phyloP scores from a whole-genome alignment of 73 alveolate species.

The Stentor roeselii region DNA sequence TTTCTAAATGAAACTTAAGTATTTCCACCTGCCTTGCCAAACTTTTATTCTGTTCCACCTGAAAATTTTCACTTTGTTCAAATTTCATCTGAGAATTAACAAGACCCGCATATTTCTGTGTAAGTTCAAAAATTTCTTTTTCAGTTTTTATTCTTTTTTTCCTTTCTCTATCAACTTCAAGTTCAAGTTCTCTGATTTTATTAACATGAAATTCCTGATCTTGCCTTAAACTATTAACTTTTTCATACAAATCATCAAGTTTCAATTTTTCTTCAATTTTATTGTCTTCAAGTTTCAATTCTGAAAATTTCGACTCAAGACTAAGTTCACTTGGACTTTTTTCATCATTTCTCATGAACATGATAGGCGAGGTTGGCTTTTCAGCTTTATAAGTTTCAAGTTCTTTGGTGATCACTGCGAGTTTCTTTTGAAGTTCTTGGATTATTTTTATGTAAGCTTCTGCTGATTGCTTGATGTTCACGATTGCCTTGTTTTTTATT shows the following conservation, averaged over 20 bases:
- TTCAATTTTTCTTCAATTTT: background rate
- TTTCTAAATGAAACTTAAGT: background rate
- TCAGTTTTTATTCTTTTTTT: conserved; percentile 17
- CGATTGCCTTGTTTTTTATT: conserved; percentile 48
- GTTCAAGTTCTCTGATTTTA: conserved; percentile 1
- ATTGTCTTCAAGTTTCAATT: background rate
- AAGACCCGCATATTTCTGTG: background rate
- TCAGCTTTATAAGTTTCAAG: background rate
- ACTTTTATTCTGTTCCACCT: background rate
- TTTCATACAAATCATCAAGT: background rate
- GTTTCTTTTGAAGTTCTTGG: conserved; percentile 9
- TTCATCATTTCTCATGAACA: background rate
- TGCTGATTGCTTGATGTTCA: conserved; percentile 51
- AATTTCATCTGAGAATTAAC: background rate
- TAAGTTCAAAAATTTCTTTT: background rate
- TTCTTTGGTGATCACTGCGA: background rate
- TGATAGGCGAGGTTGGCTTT: background rate
- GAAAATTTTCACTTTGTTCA: background rate
- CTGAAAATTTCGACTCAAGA: background rate
- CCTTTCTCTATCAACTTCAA: background rate
- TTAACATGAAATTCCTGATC: background rate
- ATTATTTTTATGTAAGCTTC: conserved; percentile 33
- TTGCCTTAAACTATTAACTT: background rate
- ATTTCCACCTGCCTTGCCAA: background rate
- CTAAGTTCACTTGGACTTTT: background rate